A percentile compares a stretch with the other conserved stretches of the same genome.
These are phyloP conservation scores for Penicillium crystallinum DNA, from an alignment of 495 filamentous ascomycete genomes.

Conservation along the genomic window DNA sequence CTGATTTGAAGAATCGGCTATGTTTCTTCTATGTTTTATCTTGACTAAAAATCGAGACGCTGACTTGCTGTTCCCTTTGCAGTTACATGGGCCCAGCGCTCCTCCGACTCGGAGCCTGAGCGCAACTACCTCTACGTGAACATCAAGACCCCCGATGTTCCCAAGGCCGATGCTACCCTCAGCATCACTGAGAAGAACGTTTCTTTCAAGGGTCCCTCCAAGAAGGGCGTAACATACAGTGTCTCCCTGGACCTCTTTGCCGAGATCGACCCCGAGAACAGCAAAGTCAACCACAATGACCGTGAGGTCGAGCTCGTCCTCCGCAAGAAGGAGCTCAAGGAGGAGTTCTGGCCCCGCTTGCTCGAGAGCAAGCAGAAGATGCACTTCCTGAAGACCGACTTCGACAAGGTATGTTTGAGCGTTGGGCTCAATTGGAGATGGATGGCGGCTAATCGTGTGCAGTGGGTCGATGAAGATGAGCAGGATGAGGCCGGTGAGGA, in stretches of 20 bases:
- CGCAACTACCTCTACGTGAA: slow-evolving; percentile 93
- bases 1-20: not conserved
- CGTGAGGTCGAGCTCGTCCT: slow-evolving; percentile 85
- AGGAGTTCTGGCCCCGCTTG: slow-evolving; percentile 90
- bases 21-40: slow-evolving; percentile 1
- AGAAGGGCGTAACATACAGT: slow-evolving; percentile 76
- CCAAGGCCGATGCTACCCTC: slow-evolving; percentile 62
- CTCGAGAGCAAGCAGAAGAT: slow-evolving; percentile 82
- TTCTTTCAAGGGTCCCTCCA: slow-evolving; percentile 74
- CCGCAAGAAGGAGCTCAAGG: slow-evolving; percentile 90
- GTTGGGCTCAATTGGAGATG: not conserved
- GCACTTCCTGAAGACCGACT: slow-evolving; percentile 98
- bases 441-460: slow-evolving; percentile 15
- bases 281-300: slow-evolving; percentile 75
- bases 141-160: slow-evolving; percentile 78
- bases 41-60: not conserved
- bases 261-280: slow-evolving; percentile 81
- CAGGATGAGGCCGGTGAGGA: slow-evolving; percentile 85
- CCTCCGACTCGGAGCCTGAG: slow-evolving; percentile 66
- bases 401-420: slow-evolving; percentile 70
- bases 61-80: slow-evolving; percentile 15
- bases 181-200: slow-evolving; percentile 73
- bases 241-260: slow-evolving; percentile 84
- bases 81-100: slow-evolving; percentile 99
- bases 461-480: slow-evolving; percentile 99